Base-by-base conservation (phyloP, 108 stramenopile genomes). In the Cylindrotheca closterium region DNA sequence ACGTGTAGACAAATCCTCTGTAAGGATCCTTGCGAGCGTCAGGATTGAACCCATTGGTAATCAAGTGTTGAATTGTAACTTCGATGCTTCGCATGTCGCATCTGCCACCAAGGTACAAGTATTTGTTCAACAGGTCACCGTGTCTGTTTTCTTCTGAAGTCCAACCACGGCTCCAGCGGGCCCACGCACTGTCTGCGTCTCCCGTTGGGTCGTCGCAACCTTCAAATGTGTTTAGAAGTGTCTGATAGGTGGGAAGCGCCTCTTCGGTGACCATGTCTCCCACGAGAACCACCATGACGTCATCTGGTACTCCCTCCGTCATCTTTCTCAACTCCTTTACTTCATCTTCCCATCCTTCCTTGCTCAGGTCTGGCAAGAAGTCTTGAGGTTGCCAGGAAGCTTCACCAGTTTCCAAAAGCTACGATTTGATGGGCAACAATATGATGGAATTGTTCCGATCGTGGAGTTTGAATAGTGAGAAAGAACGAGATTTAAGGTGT, bases 231-330 rank as follows among this genome's bases (percentile, higher is more conserved):
- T 95, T 95, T 58, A 95, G 73, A 24, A 95, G 80, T 21, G 94
- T 95, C 72, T 95, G 94, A 59, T 95, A 95, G 47, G 94, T 95
- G 32, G 94, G 94, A 28, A 95, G 79, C 52, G 94, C 94, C 65
- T 95, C 94, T 72, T 95, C 94, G 33, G 94, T 95, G 50, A 95
- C 86, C 94, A 95, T 92, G 78, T 95, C 94, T 15, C 94, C 94
- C 32, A 95, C 82, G 67, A 95, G 73, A 30, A 95, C 94, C 1
- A 95, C 90, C 64, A 89, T 77, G 15, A 90, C 52, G 22, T 95
- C 94, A 70, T 95, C 91, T 46, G 89, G 80, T 25, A 92, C 56
- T 22, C 71, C 79, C 29, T 63, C 75, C 18, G 91, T 89, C 64
- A 82, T 65, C 25, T 79, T 83, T 37, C 94, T 77, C 30, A 92